A percentile compares a stretch with the other conserved stretches of the same genome.
phyloP scores from a whole-genome alignment of 257 asterid species.

The Petrea volubilis region DNA sequence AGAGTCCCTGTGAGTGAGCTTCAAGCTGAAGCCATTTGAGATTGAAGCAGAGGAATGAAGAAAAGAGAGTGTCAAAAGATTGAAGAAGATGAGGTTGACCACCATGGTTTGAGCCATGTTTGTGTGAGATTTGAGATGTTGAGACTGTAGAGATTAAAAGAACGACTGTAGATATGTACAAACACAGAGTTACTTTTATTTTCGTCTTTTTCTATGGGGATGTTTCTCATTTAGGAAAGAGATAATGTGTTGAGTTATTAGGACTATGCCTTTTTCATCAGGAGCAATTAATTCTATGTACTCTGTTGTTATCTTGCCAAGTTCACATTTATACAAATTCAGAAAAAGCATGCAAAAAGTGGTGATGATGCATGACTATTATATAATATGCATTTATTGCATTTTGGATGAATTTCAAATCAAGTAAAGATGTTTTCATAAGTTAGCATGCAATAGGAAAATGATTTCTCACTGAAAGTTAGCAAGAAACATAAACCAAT shows the following conservation, averaged over 20 bases:
- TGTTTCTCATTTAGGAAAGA: background rate
- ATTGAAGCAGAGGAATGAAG: constrained; percentile 8
- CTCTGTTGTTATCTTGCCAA: background rate
- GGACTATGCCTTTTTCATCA: background rate
- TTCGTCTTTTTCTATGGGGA: background rate
- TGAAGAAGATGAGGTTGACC: constrained; percentile 2
- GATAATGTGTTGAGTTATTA: constrained; percentile 21
- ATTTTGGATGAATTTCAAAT: background rate
- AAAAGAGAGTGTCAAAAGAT: background rate
- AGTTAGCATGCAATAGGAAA: background rate
- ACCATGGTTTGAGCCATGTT: constrained; percentile 20
- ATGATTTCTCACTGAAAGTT: too few relatives aligned
- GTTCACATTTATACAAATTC: too few relatives aligned
- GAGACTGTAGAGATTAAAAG: background rate
- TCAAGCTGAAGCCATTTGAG: constrained; percentile 23
- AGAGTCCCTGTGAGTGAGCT: constrained; percentile 37
- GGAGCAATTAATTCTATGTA: background rate
- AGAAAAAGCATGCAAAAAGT: too few relatives aligned
- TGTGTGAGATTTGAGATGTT: background rate
- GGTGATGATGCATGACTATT: background rate
- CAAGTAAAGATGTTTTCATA: background rate
- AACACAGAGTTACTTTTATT: background rate
- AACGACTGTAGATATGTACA: background rate
- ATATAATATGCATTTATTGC: background rate
- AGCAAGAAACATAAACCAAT: too few relatives aligned